Base-by-base conservation (phyloP, 371 early-diverging fungal genomes). In the Mortierella sp. region DNA sequence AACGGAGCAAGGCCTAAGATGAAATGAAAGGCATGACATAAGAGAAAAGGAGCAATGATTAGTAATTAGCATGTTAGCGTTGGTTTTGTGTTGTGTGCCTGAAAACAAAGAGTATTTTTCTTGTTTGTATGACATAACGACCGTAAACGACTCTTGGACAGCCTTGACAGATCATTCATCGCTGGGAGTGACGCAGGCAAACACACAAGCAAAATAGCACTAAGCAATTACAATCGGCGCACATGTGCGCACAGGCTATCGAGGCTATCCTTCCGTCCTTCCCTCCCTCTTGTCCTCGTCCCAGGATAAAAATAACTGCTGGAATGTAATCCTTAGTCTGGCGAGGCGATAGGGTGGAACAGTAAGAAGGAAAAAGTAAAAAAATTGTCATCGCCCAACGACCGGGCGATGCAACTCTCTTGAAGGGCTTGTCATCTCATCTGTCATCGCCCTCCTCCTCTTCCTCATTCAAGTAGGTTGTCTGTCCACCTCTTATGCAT, bases 1-100 rank as follows among this genome's bases (percentile, higher is more conserved):
- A 90, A 91, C 0, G 92, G 92, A 0, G 89, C 85, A 1, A 92
- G 75, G 0, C 92, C 92, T 92, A 74, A 11, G 37, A 40, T 34
- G 19, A 19, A 45, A n/a, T n/a, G n/a, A 14, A 66, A 44, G 24
- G 26, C n/a, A 67, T 29, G 58, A 55, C 58, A 55, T 29, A 55
- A 31, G 58, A 16, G 16, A 47, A 10, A 68, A 19, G 13, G 13
- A 45, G 24, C 29, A n/a, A n/a, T n/a, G n/a, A n/a, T n/a, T n/a
- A n/a, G n/a, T n/a, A 16, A 6, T 66, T 10, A 44, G n/a, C 37
- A 52, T 6, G 53, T 53, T 26, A 53, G n/a, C n/a, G n/a, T n/a
- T n/a, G n/a, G n/a, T 53, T 29, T 13, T 26, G 11, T 26, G 10
- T 10, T 52, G 11, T 10, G 53, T 53, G 9, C 53, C 53, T 53